Evolutionary conservation across 495 filamentous ascomycete species (phyloP).

Genomic region (Xylaria venustula): DNA sequence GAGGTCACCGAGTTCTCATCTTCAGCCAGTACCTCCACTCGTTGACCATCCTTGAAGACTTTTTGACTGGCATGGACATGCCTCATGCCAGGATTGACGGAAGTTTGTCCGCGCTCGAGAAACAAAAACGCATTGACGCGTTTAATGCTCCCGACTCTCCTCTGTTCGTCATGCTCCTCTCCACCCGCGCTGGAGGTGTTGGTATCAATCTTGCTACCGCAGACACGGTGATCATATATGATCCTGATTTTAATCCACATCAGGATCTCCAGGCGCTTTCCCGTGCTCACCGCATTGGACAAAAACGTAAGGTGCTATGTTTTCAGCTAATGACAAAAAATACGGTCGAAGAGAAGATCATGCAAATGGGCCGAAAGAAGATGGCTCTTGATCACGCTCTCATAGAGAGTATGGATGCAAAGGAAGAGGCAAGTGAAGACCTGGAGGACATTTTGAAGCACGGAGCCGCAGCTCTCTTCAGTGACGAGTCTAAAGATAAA

Average conservation of each 20-base stretch:
- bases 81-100: slow-evolving; percentile 82
- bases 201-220: slow-evolving; percentile 97
- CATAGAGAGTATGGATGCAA: slow-evolving; percentile 82
- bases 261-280: slow-evolving; percentile 96
- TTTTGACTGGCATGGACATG: slow-evolving; percentile 69
- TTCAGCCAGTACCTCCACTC: slow-evolving; percentile 95
- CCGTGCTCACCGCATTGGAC: slow-evolving; percentile 91
- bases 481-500: slow-evolving; percentile 59
- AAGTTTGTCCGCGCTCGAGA: slow-evolving; percentile 71
- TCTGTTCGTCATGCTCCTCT: slow-evolving; percentile 86
- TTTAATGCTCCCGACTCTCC: slow-evolving; percentile 85
- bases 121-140: slow-evolving; percentile 89
- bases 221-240: slow-evolving; percentile 97
- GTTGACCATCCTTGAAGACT: slow-evolving; percentile 89
- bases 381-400: slow-evolving; percentile 90
- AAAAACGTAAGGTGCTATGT: slow-evolving; percentile 91
- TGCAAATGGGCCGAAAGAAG: slow-evolving; percentile 95
- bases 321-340: slow-evolving; percentile 90
- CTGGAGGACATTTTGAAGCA: slow-evolving; percentile 86
- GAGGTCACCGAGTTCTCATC: slow-evolving; percentile 89
- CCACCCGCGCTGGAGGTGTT: slow-evolving; percentile 90
- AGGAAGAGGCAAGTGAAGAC: slow-evolving; percentile 72
- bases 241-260: slow-evolving; percentile 97
- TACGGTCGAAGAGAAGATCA: slow-evolving; percentile 90
- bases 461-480: slow-evolving; percentile 83